A percentile compares a stretch with the other conserved stretches of the same genome.
Conservation (phyloP, 1,284 basidiomycete genomes). For the Fomitopsis pinicola region DNA sequence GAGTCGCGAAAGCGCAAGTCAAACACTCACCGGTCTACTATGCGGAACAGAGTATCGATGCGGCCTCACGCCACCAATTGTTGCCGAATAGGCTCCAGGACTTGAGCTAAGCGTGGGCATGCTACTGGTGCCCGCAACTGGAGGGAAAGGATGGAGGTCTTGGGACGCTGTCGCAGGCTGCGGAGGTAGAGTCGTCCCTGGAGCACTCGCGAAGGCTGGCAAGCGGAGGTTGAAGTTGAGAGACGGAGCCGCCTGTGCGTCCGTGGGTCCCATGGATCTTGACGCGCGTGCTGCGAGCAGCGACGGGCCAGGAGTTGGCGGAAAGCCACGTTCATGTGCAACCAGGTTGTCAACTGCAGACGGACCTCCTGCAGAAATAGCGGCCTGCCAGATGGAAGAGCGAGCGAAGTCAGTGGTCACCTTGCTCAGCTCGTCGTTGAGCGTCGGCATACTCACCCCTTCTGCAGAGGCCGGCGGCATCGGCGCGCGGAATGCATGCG, state of each 20-base stretch:
- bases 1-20: background rate
- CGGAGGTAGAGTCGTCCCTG: background rate
- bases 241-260: background rate
- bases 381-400: background rate
- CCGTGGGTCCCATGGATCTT: background rate
- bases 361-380: background rate
- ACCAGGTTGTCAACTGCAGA: background rate
- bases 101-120: constrained; percentile 16
- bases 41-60: constrained; percentile 14
- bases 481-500: constrained; percentile 9
- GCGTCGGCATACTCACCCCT: constrained; percentile 7
- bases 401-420: constrained; percentile 5
- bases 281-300: constrained; percentile 3
- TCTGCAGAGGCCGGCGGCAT: background rate
- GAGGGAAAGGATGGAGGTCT: constrained; percentile 1
- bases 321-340: background rate
- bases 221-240: constrained; percentile 1
- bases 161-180: background rate
- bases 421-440: background rate
- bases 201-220: background rate
- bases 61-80: background rate
- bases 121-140: constrained; percentile 12
- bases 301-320: background rate
- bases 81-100: constrained; percentile 9
- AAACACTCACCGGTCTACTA: constrained; percentile 12